Percentiles rank a stretch among this genome's conserved stretches.
Conservation (phyloP, 116 monocot genomes). For the Cymodocea nodosa region DNA sequence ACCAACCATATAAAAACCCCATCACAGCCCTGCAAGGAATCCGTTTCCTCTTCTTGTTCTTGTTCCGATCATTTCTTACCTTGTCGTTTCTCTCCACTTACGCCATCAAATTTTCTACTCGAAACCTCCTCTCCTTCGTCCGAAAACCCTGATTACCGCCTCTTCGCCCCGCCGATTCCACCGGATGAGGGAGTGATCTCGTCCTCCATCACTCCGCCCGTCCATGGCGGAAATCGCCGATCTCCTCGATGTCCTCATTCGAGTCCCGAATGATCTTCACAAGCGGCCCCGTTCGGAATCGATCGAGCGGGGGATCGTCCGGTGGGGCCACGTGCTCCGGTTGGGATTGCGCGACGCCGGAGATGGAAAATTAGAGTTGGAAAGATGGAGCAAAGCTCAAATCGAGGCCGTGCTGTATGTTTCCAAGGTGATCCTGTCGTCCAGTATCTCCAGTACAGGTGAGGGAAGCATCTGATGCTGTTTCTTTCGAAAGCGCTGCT, state of each 20-base stretch:
- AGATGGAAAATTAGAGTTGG: constrained; percentile 16
- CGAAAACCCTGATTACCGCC: not conserved
- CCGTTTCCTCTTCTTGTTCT: too few species aligned
- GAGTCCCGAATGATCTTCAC: constrained; percentile 17
- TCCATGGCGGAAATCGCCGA: constrained; percentile 52
- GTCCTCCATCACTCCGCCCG: not conserved
- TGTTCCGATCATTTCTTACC: not conserved
- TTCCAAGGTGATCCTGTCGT: constrained; percentile 25
- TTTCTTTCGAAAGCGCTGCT: too few species aligned
- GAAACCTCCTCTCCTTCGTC: not conserved
- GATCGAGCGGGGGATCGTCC: constrained; percentile 22
- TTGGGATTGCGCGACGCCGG: constrained; percentile 15
- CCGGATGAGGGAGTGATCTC: not conserved
- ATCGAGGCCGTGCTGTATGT: constrained; percentile 39
- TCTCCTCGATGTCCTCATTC: constrained; percentile 43
- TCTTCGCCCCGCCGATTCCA: not conserved
- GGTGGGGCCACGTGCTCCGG: constrained; percentile 28
- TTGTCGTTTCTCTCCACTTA: not conserved
- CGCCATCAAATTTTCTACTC: too few species aligned
- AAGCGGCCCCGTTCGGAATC: constrained; percentile 28
- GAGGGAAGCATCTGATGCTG: not conserved
- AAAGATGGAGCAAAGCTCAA: constrained; percentile 39
- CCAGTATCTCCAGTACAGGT: constrained; percentile 38
- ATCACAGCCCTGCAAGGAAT: too few species aligned
- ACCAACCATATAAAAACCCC: too few species aligned